phyloP scores from a whole-genome alignment of 768 basidiomycete species.

The Trametes cingulata region DNA sequence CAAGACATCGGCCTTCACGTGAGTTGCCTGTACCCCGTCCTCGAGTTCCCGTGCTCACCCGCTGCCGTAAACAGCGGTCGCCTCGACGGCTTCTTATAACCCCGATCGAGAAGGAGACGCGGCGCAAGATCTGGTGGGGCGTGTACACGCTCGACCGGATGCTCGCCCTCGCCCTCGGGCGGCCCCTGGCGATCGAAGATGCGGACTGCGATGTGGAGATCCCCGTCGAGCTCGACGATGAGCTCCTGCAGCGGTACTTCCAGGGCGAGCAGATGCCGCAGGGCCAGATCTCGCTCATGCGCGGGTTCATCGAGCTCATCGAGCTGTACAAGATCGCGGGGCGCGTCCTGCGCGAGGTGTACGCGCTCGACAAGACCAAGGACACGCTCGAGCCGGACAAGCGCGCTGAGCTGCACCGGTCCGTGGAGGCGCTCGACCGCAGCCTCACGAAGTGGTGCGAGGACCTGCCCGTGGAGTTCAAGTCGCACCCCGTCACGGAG shows the following conservation, averaged over 20 bases:
- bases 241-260: slow-evolving; percentile 70
- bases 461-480: slow-evolving; percentile 71
- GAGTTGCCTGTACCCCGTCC: slow-evolving; percentile 35
- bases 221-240: slow-evolving; percentile 84
- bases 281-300: slow-evolving; percentile 71
- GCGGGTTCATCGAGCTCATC: slow-evolving; percentile 74
- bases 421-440: slow-evolving; percentile 76
- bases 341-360: slow-evolving; percentile 78
- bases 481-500: slow-evolving; percentile 69
- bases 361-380: slow-evolving; percentile 76
- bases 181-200: slow-evolving; percentile 88
- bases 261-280: slow-evolving; percentile 58
- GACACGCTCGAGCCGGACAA: slow-evolving; percentile 73
- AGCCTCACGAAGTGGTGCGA: slow-evolving; percentile 85
- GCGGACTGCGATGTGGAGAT: slow-evolving; percentile 88
- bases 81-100: slow-evolving; percentile 70
- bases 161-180: slow-evolving; percentile 87
- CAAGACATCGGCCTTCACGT: slow-evolving; percentile 94
- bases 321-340: slow-evolving; percentile 85
- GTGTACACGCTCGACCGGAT: slow-evolving; percentile 90
- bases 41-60: slow-evolving; percentile 16
- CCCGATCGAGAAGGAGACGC: slow-evolving; percentile 83
- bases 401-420: slow-evolving; percentile 72
- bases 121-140: slow-evolving; percentile 93
- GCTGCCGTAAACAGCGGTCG: slow-evolving; percentile 60